Evolutionary conservation across 2,329 filamentous ascomycete genomes (phyloP).

Genomic region (Curvularia sp.): DNA sequence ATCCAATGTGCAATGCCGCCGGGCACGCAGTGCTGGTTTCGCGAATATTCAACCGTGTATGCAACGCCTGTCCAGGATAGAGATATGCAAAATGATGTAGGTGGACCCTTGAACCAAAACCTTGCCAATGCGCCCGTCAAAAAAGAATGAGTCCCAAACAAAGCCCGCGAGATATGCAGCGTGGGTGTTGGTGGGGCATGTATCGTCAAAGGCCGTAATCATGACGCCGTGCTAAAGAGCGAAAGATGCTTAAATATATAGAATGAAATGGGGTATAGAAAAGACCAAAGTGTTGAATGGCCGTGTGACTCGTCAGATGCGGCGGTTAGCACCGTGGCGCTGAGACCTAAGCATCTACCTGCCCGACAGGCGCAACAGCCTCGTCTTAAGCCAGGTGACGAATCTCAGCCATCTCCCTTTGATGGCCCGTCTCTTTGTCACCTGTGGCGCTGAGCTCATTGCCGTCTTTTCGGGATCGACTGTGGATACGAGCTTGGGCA

Average conservation of each 20-base stretch:
- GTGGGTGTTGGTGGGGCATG: slow-evolving; percentile 18
- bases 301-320: neutral
- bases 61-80: slow-evolving; percentile 20
- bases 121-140: slow-evolving; percentile 22
- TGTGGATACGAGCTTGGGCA: slow-evolving; percentile 44
- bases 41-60: slow-evolving; percentile 9
- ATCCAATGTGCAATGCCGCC: slow-evolving; percentile 10
- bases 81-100: slow-evolving; percentile 10
- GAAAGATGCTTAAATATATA: slow-evolving; percentile 13
- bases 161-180: slow-evolving; percentile 36
- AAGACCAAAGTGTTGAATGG: neutral
- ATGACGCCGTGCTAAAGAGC: slow-evolving; percentile 35
- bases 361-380: slow-evolving; percentile 59
- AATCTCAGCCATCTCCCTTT: slow-evolving; percentile 62
- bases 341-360: slow-evolving; percentile 8
- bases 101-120: slow-evolving; percentile 13
- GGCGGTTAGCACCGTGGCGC: neutral
- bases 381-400: slow-evolving; percentile 64
- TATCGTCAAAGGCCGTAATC: slow-evolving; percentile 29
- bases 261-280: slow-evolving; percentile 16
- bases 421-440: slow-evolving; percentile 46
- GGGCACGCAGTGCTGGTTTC: slow-evolving; percentile 7
- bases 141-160: slow-evolving; percentile 21
- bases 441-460: slow-evolving; percentile 33
- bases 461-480: slow-evolving; percentile 43